Base-by-base conservation (phyloP, 805 yeast species). In the Candida boleticola region DNA sequence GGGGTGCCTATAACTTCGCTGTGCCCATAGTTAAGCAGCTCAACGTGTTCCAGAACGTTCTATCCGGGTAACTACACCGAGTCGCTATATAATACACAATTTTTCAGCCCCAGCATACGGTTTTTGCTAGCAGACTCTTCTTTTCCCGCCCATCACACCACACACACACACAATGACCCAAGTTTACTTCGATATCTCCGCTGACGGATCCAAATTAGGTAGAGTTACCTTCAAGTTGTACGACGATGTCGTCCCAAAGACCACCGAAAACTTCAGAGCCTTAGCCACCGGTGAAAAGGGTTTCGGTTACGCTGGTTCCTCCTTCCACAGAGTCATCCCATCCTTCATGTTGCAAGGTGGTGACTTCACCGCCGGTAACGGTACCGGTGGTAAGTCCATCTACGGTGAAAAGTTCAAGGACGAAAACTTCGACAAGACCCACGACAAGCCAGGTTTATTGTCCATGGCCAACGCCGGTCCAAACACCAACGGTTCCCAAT, bases 271-370 rank as follows among this genome's bases (percentile, higher is more conserved):
- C 69, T 84, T 84, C 78, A 78, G 86, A 73, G 89, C 89, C 43
- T 67, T 84, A 55, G 79, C 85, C 64, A 84, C 96, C 49, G 96
- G 97, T 56, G 96, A 88, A 75, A 85, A 89, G 79, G 98, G 97
- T 48, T 86, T 73, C 59, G 96, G 96, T 47, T 89, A 83, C 80
- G 82, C 83, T 63, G 79, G 76, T 58, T 86, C 95, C 38, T 74
- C 82, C 52, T 90, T 92, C 93, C 97, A 90, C 88, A 85, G 97
- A 76, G 95, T 90, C 52, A 89, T 89, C 61, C 97, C 97, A 52
- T 82, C 85, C 68, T 90, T 90, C 77, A 90, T 90, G 98, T 76
- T 92, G 64, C 98, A 90, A 78, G 97, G 77, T 59, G 76, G 76
- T 55, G 76, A 71, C 52, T 68, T 69, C 61, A 65, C 71, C 50